phyloP scores from a whole-genome alignment of 2,329 filamentous ascomycete species.

The Tolypocladium tundrense region DNA sequence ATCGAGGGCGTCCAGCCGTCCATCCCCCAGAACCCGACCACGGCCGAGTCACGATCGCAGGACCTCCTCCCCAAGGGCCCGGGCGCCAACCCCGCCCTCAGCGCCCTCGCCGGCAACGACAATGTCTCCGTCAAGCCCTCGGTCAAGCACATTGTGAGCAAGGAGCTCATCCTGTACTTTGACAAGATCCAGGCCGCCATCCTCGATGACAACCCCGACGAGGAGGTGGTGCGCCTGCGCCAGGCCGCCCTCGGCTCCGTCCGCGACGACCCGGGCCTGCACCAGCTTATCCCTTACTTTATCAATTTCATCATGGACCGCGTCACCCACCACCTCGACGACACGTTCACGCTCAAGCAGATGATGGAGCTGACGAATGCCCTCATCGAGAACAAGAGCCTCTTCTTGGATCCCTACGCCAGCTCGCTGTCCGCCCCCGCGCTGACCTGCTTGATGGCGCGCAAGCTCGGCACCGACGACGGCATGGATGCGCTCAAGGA shows the following conservation, averaged over 20 bases:
- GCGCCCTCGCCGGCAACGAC: constrained; percentile 75
- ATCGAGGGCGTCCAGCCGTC: constrained; percentile 95
- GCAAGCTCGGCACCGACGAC: constrained; percentile 58
- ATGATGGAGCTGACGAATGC: constrained; percentile 88
- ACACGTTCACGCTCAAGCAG: constrained; percentile 77
- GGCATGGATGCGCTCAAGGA: constrained; percentile 42
- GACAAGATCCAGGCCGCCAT: constrained; percentile 88
- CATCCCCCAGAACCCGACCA: constrained; percentile 91
- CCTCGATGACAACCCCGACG: constrained; percentile 77
- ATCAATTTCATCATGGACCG: constrained; percentile 93
- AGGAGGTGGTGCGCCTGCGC: constrained; percentile 61
- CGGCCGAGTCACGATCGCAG: constrained; percentile 70
- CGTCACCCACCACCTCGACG: constrained; percentile 86
- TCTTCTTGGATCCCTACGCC: constrained; percentile 58
- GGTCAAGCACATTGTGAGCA: constrained; percentile 92
- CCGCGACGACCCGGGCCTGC: constrained; percentile 79
- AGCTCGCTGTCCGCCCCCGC: constrained; percentile 70
- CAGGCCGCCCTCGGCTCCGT: constrained; percentile 79
- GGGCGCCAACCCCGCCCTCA: constrained; percentile 71
- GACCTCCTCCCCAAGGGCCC: constrained; percentile 86
- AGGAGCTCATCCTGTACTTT: constrained; percentile 94
- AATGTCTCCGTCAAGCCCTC: constrained; percentile 76
- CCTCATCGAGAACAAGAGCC: constrained; percentile 69
- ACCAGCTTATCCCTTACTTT: constrained; percentile 94
- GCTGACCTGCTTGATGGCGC: constrained; percentile 75